phyloP scores from a whole-genome alignment of 1,139 yeast genomes.

The Yamadazyma membranifaciens region DNA sequence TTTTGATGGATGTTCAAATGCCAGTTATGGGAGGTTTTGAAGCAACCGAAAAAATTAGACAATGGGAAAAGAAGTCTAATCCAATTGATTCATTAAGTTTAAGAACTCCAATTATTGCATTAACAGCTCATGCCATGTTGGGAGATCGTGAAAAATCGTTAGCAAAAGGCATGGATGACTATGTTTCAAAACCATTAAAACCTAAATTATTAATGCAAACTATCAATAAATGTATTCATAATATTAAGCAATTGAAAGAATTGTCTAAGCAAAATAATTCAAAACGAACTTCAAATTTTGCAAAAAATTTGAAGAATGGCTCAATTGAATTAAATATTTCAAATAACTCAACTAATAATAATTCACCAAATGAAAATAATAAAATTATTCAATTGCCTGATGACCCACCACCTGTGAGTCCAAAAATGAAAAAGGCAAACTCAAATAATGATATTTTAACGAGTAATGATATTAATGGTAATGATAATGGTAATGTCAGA shows the following conservation, averaged over 20 bases:
- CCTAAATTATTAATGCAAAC: constrained; percentile 82
- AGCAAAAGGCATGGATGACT: constrained; percentile 90
- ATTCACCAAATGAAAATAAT: constrained; percentile 12
- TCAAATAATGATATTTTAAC: constrained; percentile 25
- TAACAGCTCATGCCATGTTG: constrained; percentile 91
- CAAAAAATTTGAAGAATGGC: constrained; percentile 44
- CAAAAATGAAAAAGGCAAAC: constrained; percentile 24
- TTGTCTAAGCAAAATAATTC: constrained; percentile 49
- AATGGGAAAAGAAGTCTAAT: constrained; percentile 80
- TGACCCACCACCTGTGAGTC: constrained; percentile 16
- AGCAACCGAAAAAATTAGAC: constrained; percentile 81
- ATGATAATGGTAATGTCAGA: constrained; percentile 14
- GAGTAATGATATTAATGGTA: constrained; percentile 8
- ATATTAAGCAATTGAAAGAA: constrained; percentile 57
- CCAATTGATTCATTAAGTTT: constrained; percentile 65
- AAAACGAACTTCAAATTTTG: constrained; percentile 47
- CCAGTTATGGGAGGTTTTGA: constrained; percentile 95
- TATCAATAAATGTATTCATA: constrained; percentile 77
- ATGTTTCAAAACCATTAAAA: constrained; percentile 81
- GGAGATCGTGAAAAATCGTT: constrained; percentile 85
- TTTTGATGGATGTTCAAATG: constrained; percentile 93
- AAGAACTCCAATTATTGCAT: constrained; percentile 82
- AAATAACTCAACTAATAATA: constrained; percentile 9
- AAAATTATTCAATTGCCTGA: constrained; percentile 11
- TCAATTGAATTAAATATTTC: constrained; percentile 22